These are phyloP conservation scores for Spiraea crenata DNA, from an alignment of 331 rosid species.

Conservation along the genomic window DNA sequence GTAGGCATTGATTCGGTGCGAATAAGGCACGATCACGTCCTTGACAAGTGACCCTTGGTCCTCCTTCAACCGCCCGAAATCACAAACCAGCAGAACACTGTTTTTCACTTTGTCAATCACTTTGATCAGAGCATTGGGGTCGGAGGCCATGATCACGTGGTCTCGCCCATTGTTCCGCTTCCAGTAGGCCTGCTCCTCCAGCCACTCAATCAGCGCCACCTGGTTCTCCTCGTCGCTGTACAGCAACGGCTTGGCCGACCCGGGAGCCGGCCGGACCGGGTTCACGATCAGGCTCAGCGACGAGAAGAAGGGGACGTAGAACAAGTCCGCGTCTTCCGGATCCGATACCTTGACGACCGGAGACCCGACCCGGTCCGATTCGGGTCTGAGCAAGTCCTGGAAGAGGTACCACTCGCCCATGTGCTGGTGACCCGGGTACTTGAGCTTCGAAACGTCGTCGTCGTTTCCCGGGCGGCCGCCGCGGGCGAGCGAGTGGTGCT, in stretches of 20 bases:
- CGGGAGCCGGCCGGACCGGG: slow-evolving; percentile 44
- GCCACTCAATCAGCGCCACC: slow-evolving; percentile 76
- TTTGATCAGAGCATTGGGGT: slow-evolving; percentile 78
- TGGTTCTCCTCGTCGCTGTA: slow-evolving; percentile 88
- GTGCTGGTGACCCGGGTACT: slow-evolving; percentile 95
- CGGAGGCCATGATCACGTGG: slow-evolving; percentile 85
- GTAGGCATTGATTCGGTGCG: slow-evolving; percentile 66
- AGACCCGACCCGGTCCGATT: slow-evolving; percentile 49
- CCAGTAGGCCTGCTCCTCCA: slow-evolving; percentile 82
- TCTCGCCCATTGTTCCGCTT: slow-evolving; percentile 71
- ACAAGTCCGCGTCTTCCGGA: slow-evolving; percentile 86
- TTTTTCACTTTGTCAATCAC: slow-evolving; percentile 63
- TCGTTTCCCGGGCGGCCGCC: slow-evolving; percentile 35
- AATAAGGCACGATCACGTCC: slow-evolving; percentile 81
- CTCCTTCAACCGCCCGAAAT: slow-evolving; percentile 70
- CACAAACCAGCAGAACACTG: slow-evolving; percentile 65
- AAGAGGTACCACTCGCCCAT: slow-evolving; percentile 94
- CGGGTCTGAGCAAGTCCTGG: slow-evolving; percentile 52
- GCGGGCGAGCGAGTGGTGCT: slow-evolving; percentile 71
- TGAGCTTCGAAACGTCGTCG: slow-evolving; percentile 30
- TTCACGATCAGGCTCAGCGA: slow-evolving; percentile 81
- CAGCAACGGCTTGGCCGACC: slow-evolving; percentile 23
- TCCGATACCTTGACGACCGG: slow-evolving; percentile 53
- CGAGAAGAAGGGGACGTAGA: slow-evolving; percentile 84
- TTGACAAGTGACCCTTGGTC: slow-evolving; percentile 89